phyloP scores from a whole-genome alignment of 2,329 filamentous ascomycete species.

The Penicillium aurantiogriseum region DNA sequence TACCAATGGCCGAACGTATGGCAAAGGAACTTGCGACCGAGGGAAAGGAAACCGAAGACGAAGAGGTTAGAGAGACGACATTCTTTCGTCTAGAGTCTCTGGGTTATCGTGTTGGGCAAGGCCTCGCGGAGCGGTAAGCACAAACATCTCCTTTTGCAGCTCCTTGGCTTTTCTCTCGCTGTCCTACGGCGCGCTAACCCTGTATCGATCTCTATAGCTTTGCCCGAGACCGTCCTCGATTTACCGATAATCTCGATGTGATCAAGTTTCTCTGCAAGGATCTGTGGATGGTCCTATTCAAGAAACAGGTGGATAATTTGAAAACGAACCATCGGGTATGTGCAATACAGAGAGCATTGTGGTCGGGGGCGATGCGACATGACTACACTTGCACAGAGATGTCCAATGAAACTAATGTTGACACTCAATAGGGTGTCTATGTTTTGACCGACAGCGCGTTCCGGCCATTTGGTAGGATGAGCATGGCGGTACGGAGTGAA shows the following conservation, averaged over 20 bases:
- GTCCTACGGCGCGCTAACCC: background rate
- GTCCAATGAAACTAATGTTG: background rate
- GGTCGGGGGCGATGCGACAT: background rate
- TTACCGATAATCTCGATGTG: conserved; percentile 87
- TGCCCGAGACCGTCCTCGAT: conserved; percentile 70
- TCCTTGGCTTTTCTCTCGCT: background rate
- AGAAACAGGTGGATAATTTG: conserved; percentile 96
- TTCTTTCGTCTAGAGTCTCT: conserved; percentile 79
- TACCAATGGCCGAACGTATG: conserved; percentile 87
- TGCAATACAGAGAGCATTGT: conserved; percentile 4
- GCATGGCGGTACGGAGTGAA: conserved; percentile 71
- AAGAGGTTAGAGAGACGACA: conserved; percentile 79
- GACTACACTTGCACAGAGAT: background rate
- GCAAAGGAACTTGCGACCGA: conserved; percentile 61
- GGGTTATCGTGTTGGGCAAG: conserved; percentile 89
- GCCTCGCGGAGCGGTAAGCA: conserved; percentile 77
- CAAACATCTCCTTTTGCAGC: background rate
- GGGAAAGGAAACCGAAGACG: conserved; percentile 45
- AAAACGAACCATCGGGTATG: conserved; percentile 92
- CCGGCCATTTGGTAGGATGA: conserved; percentile 85
- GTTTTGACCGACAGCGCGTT: conserved; percentile 93
- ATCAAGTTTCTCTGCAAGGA: conserved; percentile 99
- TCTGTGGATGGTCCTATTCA: conserved; percentile 88
- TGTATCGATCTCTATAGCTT: conserved; percentile 29
- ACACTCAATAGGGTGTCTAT: conserved; percentile 70